These are phyloP conservation scores for Gypsophila paniculata DNA, from an alignment of 179 eudicot genomes.

Conservation along the genomic window DNA sequence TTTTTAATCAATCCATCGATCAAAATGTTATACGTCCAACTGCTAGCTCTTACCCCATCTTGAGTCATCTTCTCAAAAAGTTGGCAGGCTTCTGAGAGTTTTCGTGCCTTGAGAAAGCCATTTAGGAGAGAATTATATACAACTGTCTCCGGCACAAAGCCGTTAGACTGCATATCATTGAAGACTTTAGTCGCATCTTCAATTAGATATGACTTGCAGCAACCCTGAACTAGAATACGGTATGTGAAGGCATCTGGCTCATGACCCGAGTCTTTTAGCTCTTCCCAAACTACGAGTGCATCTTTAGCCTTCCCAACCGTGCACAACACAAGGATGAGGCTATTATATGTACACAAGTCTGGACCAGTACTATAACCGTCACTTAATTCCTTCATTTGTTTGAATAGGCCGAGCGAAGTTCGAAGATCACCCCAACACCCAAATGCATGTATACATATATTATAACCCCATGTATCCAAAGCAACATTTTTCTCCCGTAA, in stretches of 20 bases:
- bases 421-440: constrained; percentile 84
- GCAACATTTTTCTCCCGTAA: constrained; percentile 44
- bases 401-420: constrained; percentile 55
- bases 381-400: constrained; percentile 61
- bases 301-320: constrained; percentile 63
- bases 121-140: constrained; percentile 75
- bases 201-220: constrained; percentile 61
- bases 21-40: constrained; percentile 82
- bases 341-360: constrained; percentile 80
- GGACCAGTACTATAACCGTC: constrained; percentile 32
- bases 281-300: constrained; percentile 77
- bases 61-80: constrained; percentile 80
- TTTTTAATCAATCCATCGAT: constrained; percentile 78
- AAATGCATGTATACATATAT: constrained; percentile 79
- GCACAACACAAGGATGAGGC: constrained; percentile 74
- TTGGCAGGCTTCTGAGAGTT: constrained; percentile 66
- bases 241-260: constrained; percentile 84
- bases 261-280: constrained; percentile 75
- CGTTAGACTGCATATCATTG: constrained; percentile 71
- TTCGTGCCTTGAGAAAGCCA: constrained; percentile 71
- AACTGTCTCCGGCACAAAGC: constrained; percentile 57
- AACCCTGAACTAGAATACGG: constrained; percentile 76
- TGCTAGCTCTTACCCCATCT: constrained; percentile 65
- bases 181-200: constrained; percentile 63
- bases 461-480: constrained; percentile 68